These are phyloP conservation scores for Saccharomycopsis capsularis DNA, from an alignment of 805 yeast genomes.

Conservation along the genomic window DNA sequence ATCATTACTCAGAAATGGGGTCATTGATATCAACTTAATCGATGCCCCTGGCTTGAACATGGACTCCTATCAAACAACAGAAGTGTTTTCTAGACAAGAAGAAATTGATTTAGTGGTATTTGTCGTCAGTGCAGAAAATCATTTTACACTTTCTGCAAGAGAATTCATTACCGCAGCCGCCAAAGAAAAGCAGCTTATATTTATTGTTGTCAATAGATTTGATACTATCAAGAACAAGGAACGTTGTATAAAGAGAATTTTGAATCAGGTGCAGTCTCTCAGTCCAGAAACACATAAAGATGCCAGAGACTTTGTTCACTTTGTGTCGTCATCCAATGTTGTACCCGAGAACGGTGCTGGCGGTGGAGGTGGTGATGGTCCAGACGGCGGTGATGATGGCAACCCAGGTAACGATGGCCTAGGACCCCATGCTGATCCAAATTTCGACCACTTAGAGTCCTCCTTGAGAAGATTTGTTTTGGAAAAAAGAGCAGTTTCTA, in stretches of 20 bases:
- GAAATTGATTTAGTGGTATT: conserved; percentile 94
- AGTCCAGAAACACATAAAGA: conserved; percentile 91
- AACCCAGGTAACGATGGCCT: too few relatives aligned
- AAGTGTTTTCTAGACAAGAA: conserved; percentile 91
- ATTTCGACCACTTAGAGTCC: conserved; percentile 79
- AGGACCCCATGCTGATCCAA: too few relatives aligned
- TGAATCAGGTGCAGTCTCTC: conserved; percentile 76
- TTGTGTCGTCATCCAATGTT: conserved; percentile 62
- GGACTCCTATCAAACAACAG: conserved; percentile 91
- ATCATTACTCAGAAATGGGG: conserved; percentile 79
- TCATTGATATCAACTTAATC: conserved; percentile 83
- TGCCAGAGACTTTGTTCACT: conserved; percentile 87
- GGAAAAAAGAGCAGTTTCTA: conserved; percentile 83
- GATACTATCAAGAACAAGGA: conserved; percentile 79
- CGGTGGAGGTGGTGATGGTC: conserved; percentile 33
- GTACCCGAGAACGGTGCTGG: conserved; percentile 33
- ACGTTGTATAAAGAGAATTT: conserved; percentile 66
- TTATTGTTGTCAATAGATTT: conserved; percentile 89
- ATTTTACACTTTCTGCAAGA: conserved; percentile 86
- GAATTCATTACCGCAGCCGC: conserved; percentile 91
- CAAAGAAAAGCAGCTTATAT: conserved; percentile 82
- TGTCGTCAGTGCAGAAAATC: conserved; percentile 94
- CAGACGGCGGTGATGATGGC: conserved; percentile 27
- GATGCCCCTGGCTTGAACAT: conserved; percentile 97
- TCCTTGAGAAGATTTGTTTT: conserved; percentile 78